Evolutionary conservation across 2,329 filamentous ascomycete species (phyloP), one percentile per base, ranked within the genome.

Genomic region (Alternaria alternata): DNA sequence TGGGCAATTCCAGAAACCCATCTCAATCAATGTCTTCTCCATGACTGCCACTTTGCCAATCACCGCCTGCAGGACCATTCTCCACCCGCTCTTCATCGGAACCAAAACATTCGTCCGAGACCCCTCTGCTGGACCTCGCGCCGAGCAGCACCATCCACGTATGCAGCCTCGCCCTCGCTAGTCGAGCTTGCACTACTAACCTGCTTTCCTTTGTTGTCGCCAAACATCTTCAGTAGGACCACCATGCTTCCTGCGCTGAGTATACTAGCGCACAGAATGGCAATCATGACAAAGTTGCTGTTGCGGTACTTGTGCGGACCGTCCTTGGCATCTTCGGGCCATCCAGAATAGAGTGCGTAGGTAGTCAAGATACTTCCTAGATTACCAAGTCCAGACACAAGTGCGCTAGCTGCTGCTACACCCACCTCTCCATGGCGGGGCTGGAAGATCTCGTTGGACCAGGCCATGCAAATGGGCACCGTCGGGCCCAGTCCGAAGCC

Each of bases 381-480:
- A 72, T 97, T 97, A 0, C 93, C 93, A 39, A 96, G 83, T 1
- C 93, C 93, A 0, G 92, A 95, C 1, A 97, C 93, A 11, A 97
- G 84, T 3, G 93, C 93, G 2, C 91, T 88, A 0, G 93, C 93
- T 14, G 93, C 91, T 4, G 93, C 93, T 7, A 97, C 93, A 56
- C 93, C 93, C 22, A 97, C 92, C 78, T 97, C 93, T 47, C 93
- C 92, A 73, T 97, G 93, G 12, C 93, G 90, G 32, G 87, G 86
- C 80, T 96, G 93, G 82, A 97, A 97, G 73, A 96, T 90, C 79
- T 96, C 91, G 64, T 89, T 92, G 32, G 91, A 93, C 93, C 93
- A 96, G 36, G 93, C 90, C 93, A 97, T 97, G 77, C 91, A 94
- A 72, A 94, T 94, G 11, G 93, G 93, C 1, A 96, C 93, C 0